Conservation (phyloP, 2,329 filamentous ascomycete species). For the Stachybotrys chlorohalonatus region DNA sequence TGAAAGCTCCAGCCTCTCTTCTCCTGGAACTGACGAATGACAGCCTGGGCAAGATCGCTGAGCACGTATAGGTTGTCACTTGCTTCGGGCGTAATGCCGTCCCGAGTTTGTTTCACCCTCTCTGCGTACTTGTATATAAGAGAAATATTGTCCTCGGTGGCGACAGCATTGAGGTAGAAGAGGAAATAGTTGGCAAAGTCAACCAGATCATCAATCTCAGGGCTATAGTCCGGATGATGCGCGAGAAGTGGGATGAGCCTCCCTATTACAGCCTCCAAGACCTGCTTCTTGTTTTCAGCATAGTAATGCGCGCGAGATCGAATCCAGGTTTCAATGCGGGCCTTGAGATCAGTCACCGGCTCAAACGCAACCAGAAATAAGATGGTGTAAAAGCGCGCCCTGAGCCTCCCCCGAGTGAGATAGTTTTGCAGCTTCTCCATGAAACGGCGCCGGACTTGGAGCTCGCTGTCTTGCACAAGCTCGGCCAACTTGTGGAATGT, state of each 20-base stretch:
- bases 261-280: conserved; percentile 74
- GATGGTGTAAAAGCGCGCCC: conserved; percentile 75
- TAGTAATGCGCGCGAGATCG: conserved; percentile 68
- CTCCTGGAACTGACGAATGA: conserved; percentile 81
- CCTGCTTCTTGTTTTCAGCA: conserved; percentile 44
- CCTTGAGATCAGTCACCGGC: conserved; percentile 63
- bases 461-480: conserved; percentile 68
- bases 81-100: conserved; percentile 59
- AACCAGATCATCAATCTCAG: conserved; percentile 56
- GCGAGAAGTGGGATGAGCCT: conserved; percentile 81
- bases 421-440: conserved; percentile 85
- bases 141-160: conserved; percentile 77
- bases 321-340: conserved; percentile 78
- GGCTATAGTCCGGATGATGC: conserved; percentile 83
- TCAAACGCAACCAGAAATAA: conserved; percentile 90
- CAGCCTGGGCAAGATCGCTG: conserved; percentile 75
- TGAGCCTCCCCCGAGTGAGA: conserved; percentile 62
- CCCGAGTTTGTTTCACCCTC: conserved; percentile 80
- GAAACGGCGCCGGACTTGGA: conserved; percentile 69
- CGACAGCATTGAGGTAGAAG: conserved; percentile 77
- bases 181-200: conserved; percentile 85
- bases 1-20: conserved; percentile 79
- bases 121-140: conserved; percentile 89
- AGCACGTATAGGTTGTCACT: conserved; percentile 77
- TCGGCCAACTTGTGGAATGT: conserved; percentile 78